Conservation (phyloP, 306 rosid species). For the Quercus engelmannii region DNA sequence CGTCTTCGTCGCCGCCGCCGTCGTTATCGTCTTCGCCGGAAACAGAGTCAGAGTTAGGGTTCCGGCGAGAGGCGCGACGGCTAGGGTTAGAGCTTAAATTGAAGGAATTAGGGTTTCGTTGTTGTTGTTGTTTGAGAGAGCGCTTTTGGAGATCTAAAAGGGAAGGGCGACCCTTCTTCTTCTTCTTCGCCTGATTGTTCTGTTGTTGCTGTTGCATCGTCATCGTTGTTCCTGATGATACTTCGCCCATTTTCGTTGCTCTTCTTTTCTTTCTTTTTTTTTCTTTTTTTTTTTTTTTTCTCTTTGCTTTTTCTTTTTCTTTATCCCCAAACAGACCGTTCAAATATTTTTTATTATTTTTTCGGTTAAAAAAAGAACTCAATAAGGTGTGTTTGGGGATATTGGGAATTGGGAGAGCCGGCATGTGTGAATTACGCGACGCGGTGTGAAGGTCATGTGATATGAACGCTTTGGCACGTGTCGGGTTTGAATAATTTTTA, state of each 20-base stretch:
- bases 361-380: neutral
- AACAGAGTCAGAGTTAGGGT: slow-evolving; percentile 8
- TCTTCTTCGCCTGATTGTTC: slow-evolving; percentile 45
- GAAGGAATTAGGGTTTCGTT: slow-evolving; percentile 25
- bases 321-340: slow-evolving; percentile 34
- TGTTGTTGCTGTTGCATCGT: slow-evolving; percentile 13
- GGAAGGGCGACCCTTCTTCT: slow-evolving; percentile 97
- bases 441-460: neutral
- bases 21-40: slow-evolving; percentile 49
- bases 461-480: neutral
- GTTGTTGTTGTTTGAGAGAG: slow-evolving; percentile 56
- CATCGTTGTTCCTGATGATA: slow-evolving; percentile 61
- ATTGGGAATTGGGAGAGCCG: neutral
- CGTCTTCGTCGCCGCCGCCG: slow-evolving; percentile 54
- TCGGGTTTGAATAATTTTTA: no score
- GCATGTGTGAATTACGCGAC: neutral
- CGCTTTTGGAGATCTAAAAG: slow-evolving; percentile 96
- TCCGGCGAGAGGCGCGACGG: slow-evolving; percentile 24
- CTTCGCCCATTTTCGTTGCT: slow-evolving; percentile 52
- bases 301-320: slow-evolving; percentile 34
- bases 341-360: neutral
- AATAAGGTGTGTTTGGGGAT: neutral
- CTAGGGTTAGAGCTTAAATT: slow-evolving; percentile 34
- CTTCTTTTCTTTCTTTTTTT: neutral
- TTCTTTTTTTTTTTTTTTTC: neutral